Conservation (phyloP, 495 filamentous ascomycete species). For the Haplographium delicatum region DNA sequence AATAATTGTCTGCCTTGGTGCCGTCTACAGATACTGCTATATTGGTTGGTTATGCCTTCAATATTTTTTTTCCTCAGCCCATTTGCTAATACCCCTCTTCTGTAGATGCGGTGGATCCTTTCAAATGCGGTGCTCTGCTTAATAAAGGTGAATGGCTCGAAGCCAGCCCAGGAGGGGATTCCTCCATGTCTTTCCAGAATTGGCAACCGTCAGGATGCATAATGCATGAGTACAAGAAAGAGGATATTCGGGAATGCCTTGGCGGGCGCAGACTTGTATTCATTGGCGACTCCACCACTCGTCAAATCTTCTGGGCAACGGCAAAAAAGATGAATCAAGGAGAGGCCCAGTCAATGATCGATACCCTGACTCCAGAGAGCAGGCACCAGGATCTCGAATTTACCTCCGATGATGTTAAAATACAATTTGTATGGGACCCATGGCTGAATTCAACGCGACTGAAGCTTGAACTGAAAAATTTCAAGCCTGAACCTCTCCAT, state of each 20-base stretch:
- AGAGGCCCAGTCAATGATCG: slow-evolving; percentile 27
- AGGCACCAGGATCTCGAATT: slow-evolving; percentile 43
- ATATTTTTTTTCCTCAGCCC: slow-evolving; percentile 14
- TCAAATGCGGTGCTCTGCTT: slow-evolving; percentile 50
- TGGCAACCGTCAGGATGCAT: slow-evolving; percentile 60
- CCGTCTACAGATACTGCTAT: slow-evolving; percentile 33
- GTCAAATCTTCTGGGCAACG: slow-evolving; percentile 55
- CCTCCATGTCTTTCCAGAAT: slow-evolving; percentile 27
- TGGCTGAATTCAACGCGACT: slow-evolving; percentile 51
- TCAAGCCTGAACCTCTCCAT: slow-evolving; percentile 13
- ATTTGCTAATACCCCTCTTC: slow-evolving; percentile 4
- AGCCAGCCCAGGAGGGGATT: slow-evolving; percentile 18
- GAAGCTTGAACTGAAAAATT: slow-evolving; percentile 33
- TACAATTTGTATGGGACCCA: slow-evolving; percentile 59
- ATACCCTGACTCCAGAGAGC: slow-evolving; percentile 22
- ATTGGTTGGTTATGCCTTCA: slow-evolving; percentile 25
- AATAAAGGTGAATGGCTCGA: slow-evolving; percentile 51
- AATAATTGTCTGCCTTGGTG: slow-evolving; percentile 24
- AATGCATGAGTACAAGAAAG: slow-evolving; percentile 45
- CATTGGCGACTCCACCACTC: slow-evolving; percentile 52
- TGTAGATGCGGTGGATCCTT: slow-evolving; percentile 44
- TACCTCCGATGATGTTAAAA: slow-evolving; percentile 30
- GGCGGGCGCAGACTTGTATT: slow-evolving; percentile 44
- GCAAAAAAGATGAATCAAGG: slow-evolving; percentile 43
- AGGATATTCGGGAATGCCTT: slow-evolving; percentile 44